Evolutionary conservation across 345 rosid genomes (phyloP).

Genomic region (Melaleuca alternifolia): DNA sequence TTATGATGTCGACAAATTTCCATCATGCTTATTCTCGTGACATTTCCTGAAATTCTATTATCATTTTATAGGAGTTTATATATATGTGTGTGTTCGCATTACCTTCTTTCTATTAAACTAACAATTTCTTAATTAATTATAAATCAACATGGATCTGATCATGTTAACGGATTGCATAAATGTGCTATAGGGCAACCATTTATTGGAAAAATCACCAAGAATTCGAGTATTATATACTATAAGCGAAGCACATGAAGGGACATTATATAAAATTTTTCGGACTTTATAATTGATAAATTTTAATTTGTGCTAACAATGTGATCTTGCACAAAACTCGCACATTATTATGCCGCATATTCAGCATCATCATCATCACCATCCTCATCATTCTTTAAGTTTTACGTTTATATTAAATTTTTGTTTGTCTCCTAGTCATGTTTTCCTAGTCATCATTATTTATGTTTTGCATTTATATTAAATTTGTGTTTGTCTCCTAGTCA

Average conservation of each 20-base stretch:
- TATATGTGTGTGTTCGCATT: neutral
- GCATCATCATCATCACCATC: neutral
- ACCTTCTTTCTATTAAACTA: neutral
- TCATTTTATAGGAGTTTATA: neutral
- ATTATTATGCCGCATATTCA: neutral
- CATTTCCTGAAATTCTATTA: neutral
- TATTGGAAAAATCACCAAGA: neutral
- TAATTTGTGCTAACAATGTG: neutral
- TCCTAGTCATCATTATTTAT: neutral
- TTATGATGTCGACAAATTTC: neutral
- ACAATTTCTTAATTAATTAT: neutral
- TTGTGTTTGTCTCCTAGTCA: neutral
- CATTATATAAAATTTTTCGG: neutral
- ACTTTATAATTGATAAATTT: neutral
- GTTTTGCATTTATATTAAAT: neutral
- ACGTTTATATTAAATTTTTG: no score
- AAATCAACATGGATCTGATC: neutral
- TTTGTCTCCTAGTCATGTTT: no score
- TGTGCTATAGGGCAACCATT: neutral
- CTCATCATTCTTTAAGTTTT: no score
- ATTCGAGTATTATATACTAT: neutral
- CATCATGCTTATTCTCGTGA: neutral
- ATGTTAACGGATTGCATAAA: neutral
- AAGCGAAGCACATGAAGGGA: neutral
- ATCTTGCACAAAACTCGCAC: neutral